Percentiles rank a stretch among this genome's conserved stretches.
Conservation (phyloP, 2,329 filamentous ascomycete genomes). For the Intubia oerlemansii region DNA sequence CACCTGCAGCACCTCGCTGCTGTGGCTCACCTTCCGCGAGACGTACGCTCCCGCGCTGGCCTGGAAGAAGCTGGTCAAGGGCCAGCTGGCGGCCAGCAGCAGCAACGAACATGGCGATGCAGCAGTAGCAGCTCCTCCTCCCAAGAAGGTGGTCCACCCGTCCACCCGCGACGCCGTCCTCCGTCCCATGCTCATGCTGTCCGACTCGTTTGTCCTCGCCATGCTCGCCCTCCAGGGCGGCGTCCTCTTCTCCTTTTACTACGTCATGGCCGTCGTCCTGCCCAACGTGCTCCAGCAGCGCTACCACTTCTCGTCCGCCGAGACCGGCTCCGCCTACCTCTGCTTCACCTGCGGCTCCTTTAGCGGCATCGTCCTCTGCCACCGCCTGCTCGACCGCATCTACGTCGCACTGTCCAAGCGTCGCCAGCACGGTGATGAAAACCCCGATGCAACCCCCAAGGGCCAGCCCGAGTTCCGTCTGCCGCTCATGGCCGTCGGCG, state of each 20-base stretch:
- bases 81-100: too few relatives aligned
- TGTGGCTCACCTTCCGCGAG: constrained; percentile 13
- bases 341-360: constrained; percentile 30
- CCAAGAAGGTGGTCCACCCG: constrained; percentile 32
- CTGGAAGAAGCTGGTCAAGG: too few relatives aligned
- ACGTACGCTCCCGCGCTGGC: constrained; percentile 19
- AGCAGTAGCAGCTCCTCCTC: too few relatives aligned
- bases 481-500: constrained; percentile 26
- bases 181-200: constrained; percentile 24
- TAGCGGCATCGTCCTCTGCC: constrained; percentile 25
- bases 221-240: constrained; percentile 22
- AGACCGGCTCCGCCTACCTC: constrained; percentile 30
- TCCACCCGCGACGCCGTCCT: constrained; percentile 22
- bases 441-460: too few relatives aligned
- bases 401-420: constrained; percentile 24
- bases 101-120: too few relatives aligned
- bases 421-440: too few relatives aligned
- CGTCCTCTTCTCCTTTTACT: constrained; percentile 28
- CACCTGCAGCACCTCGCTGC: constrained; percentile 8
- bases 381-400: constrained; percentile 28
- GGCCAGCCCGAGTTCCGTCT: constrained; percentile 32
- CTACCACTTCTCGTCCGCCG: constrained; percentile 27
- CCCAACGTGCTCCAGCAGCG: constrained; percentile 24
- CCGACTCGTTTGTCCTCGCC: constrained; percentile 21
- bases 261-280: constrained; percentile 30